phyloP scores from a whole-genome alignment of 208 protist genomes.

The Leishmania tarentolae region DNA sequence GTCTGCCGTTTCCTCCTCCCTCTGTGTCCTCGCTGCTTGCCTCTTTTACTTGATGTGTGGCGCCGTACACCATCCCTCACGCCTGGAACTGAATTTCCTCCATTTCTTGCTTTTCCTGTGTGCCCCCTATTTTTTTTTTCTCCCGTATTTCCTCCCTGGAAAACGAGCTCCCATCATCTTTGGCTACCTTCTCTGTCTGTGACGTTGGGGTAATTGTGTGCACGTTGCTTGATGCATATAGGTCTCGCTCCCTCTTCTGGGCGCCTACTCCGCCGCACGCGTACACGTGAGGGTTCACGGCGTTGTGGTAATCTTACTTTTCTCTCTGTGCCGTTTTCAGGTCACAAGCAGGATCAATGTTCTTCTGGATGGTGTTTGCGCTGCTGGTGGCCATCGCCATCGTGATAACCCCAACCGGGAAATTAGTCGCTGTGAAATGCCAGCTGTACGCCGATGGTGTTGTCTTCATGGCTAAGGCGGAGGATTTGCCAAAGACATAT shows the following conservation, averaged over 20 bases:
- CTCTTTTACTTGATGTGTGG: not conserved
- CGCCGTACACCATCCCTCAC: not conserved
- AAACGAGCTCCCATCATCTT: not conserved
- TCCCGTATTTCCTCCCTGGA: not conserved
- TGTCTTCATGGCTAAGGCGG: constrained; percentile 60
- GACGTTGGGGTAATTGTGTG: not conserved
- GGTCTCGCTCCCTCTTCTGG: not conserved
- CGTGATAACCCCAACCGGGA: constrained; percentile 41
- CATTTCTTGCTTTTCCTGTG: not conserved
- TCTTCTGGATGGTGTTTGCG: constrained; percentile 68
- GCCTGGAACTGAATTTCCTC: not conserved
- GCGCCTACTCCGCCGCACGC: not conserved
- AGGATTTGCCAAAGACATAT: constrained; percentile 77
- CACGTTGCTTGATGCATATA: not conserved
- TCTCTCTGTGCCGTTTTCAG: not conserved
- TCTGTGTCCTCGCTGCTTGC: not conserved
- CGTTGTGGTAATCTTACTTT: not conserved
- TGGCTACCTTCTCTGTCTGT: not conserved
- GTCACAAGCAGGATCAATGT: constrained; percentile 39
- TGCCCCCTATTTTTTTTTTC: not conserved
- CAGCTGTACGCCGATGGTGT: constrained; percentile 56
- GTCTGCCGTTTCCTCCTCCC: not conserved
- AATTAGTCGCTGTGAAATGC: constrained; percentile 51
- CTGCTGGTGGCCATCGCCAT: constrained; percentile 60
- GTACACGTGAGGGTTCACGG: not conserved